phyloP scores from a whole-genome alignment of 2,329 filamentous ascomycete genomes.

The Aspergillus vadensis region DNA sequence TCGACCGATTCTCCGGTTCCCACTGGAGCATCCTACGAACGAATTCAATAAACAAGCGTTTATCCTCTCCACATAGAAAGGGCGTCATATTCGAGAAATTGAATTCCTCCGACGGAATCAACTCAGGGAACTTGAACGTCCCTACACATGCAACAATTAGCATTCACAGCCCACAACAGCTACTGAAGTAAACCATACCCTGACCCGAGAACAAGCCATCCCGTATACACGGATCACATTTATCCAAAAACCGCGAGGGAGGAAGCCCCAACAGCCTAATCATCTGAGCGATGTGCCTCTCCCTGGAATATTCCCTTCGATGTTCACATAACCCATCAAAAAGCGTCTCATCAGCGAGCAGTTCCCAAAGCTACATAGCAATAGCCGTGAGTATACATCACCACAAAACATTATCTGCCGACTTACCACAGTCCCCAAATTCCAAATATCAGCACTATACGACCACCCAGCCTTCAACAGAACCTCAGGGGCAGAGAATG shows the following conservation, averaged over 20 bases:
- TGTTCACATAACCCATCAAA: constrained; percentile 26
- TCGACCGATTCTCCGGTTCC: constrained; percentile 36
- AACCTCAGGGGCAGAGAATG: constrained; percentile 36
- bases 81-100: constrained; percentile 20
- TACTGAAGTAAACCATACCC: constrained; percentile 15
- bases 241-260: constrained; percentile 18
- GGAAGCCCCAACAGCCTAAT: constrained; percentile 27
- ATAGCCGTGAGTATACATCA: background rate
- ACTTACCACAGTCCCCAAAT: constrained; percentile 32
- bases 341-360: constrained; percentile 32
- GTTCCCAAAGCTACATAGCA: constrained; percentile 33
- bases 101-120: constrained; percentile 27
- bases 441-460: constrained; percentile 41
- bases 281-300: constrained; percentile 29
- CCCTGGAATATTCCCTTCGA: constrained; percentile 20
- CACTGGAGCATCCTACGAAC: constrained; percentile 35
- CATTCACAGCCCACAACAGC: background rate
- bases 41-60: constrained; percentile 35
- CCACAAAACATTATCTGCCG: background rate
- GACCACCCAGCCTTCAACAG: constrained; percentile 32
- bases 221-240: constrained; percentile 7
- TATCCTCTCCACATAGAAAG: constrained; percentile 33
- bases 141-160: constrained; percentile 17
- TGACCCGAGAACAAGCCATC: constrained; percentile 16
- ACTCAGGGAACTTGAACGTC: constrained; percentile 21